These are phyloP conservation scores for Arctium lappa DNA, from an alignment of 129 eudicot genomes.

Conservation along the genomic window DNA sequence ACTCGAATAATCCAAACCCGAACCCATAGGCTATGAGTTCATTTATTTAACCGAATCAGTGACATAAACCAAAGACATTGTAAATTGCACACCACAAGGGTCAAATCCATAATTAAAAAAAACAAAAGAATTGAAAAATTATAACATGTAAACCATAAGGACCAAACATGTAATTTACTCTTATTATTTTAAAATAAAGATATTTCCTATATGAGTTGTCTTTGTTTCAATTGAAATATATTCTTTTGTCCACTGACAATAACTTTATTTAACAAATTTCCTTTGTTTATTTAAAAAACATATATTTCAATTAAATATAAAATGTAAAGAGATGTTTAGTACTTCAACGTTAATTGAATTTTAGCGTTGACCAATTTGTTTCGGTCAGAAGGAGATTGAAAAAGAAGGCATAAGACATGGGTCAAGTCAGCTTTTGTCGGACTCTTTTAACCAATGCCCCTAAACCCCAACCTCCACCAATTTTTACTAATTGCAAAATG, in stretches of 20 bases:
- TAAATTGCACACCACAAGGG: too few species aligned
- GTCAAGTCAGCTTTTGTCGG: slow-evolving; percentile 14
- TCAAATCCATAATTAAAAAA: not conserved
- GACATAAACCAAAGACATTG: too few species aligned
- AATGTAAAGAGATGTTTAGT: not conserved
- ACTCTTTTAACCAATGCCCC: not conserved
- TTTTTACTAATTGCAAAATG: not conserved
- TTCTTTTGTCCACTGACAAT: not conserved
- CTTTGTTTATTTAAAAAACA: not conserved
- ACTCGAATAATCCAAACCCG: too few species aligned
- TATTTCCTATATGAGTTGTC: not conserved
- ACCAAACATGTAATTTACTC: not conserved
- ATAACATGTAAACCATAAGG: not conserved
- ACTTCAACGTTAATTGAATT: not conserved
- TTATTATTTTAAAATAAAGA: not conserved
- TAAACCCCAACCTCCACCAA: not conserved
- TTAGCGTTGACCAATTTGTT: not conserved
- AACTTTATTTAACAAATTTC: not conserved
- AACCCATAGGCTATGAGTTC: too few species aligned
- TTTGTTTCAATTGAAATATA: not conserved
- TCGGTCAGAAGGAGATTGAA: not conserved
- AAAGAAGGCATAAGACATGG: slow-evolving; percentile 6
- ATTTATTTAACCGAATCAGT: too few species aligned
- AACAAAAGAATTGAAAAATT: not conserved
- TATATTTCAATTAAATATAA: not conserved